Evolutionary conservation across 345 rosid genomes (phyloP).

Genomic region (Fremontodendron californicum): DNA sequence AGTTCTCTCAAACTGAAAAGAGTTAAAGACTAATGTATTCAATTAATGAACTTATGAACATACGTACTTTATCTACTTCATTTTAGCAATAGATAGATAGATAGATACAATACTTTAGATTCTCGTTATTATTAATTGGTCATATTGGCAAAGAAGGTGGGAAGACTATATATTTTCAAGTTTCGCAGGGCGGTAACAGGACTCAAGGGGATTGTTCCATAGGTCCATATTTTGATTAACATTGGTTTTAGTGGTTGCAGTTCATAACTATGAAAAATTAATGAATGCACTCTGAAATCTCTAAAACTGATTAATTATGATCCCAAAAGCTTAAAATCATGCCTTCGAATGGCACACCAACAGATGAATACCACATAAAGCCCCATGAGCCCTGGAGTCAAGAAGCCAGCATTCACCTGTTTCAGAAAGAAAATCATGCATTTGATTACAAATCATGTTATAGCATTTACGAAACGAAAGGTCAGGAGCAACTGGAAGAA

Average conservation of each 20-base stretch:
- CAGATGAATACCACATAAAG: slow-evolving; percentile 85
- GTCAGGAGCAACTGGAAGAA: neutral
- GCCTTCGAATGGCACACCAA: slow-evolving; percentile 98
- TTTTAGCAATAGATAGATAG: neutral
- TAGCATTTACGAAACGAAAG: slow-evolving; percentile 4
- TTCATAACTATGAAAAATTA: neutral
- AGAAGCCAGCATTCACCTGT: slow-evolving; percentile 76
- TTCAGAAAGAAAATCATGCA: slow-evolving; percentile 8
- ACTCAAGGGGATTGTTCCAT: neutral
- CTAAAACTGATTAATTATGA: neutral
- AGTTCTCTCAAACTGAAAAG: neutral
- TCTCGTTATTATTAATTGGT: neutral
- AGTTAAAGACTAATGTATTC: neutral
- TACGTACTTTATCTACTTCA: neutral
- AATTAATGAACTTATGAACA: neutral
- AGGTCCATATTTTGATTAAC: neutral
- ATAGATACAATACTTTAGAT: neutral
- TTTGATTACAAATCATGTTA: neutral
- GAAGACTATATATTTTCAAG: neutral
- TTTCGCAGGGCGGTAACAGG: too few species aligned
- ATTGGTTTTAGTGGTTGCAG: neutral
- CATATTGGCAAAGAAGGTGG: neutral
- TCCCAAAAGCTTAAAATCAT: slow-evolving; percentile 7
- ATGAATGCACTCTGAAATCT: neutral
- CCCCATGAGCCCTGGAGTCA: slow-evolving; percentile 96